These are phyloP conservation scores for Rauvolfia tetraphylla DNA, from an alignment of 257 asterid genomes.

Conservation along the genomic window DNA sequence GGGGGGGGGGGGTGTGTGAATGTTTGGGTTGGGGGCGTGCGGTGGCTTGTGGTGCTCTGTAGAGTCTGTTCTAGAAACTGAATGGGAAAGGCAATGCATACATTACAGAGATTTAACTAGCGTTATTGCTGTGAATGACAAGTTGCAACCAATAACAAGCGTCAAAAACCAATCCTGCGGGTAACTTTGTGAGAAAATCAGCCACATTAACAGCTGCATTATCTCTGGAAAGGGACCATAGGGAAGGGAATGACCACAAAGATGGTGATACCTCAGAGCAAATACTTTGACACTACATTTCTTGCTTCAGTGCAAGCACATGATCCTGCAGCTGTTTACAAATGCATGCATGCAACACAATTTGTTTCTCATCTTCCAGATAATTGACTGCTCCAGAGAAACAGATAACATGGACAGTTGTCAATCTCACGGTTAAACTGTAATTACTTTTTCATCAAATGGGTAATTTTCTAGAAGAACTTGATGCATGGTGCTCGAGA, in stretches of 20 bases:
- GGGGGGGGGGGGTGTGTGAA: not conserved
- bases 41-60: not conserved
- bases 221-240: constrained; percentile 2
- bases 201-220: not conserved
- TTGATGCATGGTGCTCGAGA: not conserved
- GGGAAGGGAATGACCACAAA: constrained; percentile 19
- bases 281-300: not conserved
- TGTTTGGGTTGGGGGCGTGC: constrained; percentile 1
- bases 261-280: constrained; percentile 8
- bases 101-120: constrained; percentile 5
- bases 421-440: not conserved
- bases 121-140: constrained; percentile 27
- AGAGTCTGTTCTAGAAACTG: constrained; percentile 5
- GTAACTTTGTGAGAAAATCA: constrained; percentile 8
- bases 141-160: constrained; percentile 27
- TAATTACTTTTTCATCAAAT: not conserved
- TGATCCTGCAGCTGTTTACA: constrained; percentile 1
- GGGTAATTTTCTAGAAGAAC: not conserved
- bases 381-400: not conserved
- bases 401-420: not conserved
- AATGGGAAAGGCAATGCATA: not conserved
- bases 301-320: not conserved
- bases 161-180: constrained; percentile 20
- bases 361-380: constrained; percentile 9
- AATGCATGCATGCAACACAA: constrained; percentile 5